These are phyloP conservation scores for Alternaria ventricosa DNA, from an alignment of 2,329 filamentous ascomycete genomes.

Conservation along the genomic window DNA sequence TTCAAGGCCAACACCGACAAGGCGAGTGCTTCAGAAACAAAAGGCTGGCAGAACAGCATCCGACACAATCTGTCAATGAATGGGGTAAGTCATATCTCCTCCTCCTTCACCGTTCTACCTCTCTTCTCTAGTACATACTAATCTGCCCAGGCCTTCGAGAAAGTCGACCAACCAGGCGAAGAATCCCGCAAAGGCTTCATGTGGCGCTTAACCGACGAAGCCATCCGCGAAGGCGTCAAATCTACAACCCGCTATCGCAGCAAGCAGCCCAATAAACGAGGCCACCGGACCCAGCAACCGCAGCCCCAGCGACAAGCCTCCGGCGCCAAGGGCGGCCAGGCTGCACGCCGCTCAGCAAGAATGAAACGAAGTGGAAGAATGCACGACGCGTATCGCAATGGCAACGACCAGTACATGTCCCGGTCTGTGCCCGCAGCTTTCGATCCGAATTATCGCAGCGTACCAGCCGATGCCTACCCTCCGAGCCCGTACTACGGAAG, in stretches of 20 bases:
- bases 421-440: constrained; percentile 25
- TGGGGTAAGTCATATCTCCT: constrained; percentile 62
- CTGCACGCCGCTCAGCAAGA: constrained; percentile 42
- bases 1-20: constrained; percentile 83
- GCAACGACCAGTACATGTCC: constrained; percentile 29
- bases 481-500: constrained; percentile 29
- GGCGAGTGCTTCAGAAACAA: constrained; percentile 61
- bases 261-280: constrained; percentile 55
- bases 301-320: constrained; percentile 52
- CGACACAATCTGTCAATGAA: constrained; percentile 98
- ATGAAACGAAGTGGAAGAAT: constrained; percentile 29
- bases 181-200: constrained; percentile 71
- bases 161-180: constrained; percentile 56
- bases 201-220: constrained; percentile 78
- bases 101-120: not conserved
- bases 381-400: constrained; percentile 24
- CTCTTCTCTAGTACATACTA: not conserved
- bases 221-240: constrained; percentile 74
- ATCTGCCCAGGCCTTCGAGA: constrained; percentile 61
- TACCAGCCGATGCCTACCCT: constrained; percentile 19
- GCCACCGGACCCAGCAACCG: constrained; percentile 32
- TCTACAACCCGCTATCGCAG: constrained; percentile 73
- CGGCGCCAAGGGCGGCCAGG: constrained; percentile 55
- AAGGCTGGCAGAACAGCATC: constrained; percentile 94
- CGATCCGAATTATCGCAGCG: constrained; percentile 1